Evolutionary conservation across 2,329 filamentous ascomycete genomes (phyloP).

Genomic region (Colletotrichum spaethianum): DNA sequence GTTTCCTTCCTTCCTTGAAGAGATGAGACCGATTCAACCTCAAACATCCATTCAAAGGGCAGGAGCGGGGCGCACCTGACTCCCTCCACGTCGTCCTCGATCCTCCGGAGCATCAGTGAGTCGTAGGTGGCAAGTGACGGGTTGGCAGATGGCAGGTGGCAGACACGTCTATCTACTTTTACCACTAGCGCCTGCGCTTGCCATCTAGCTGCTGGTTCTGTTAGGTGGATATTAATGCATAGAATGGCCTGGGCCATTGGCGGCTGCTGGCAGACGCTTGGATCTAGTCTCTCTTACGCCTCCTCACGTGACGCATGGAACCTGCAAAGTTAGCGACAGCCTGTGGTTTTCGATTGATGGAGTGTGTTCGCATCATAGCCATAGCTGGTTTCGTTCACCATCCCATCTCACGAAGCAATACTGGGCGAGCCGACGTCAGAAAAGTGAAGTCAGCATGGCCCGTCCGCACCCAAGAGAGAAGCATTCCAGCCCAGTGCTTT

Average conservation of each 20-base stretch:
- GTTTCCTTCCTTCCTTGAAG: background rate
- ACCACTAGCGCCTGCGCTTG: slow-evolving; percentile 1
- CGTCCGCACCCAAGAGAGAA: slow-evolving; percentile 17
- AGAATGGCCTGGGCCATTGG: slow-evolving; percentile 1
- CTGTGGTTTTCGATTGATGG: background rate
- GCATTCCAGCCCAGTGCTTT: background rate
- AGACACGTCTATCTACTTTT: background rate
- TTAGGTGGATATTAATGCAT: background rate
- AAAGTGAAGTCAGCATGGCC: slow-evolving; percentile 4
- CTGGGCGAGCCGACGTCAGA: background rate
- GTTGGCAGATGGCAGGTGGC: slow-evolving; percentile 3
- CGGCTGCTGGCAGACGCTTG: background rate
- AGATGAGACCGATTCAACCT: slow-evolving; percentile 2
- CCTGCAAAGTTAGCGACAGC: background rate
- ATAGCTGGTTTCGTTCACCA: background rate
- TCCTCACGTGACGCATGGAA: background rate
- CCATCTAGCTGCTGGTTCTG: background rate
- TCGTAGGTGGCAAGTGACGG: background rate
- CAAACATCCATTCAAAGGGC: background rate
- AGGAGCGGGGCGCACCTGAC: slow-evolving; percentile 1
- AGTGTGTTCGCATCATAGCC: background rate
- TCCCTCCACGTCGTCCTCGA: background rate
- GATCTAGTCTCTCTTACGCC: background rate
- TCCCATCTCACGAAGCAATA: background rate
- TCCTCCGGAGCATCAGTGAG: background rate